Evolutionary conservation across 768 basidiomycete species (phyloP).

Genomic region (Baorangia bicolor): DNA sequence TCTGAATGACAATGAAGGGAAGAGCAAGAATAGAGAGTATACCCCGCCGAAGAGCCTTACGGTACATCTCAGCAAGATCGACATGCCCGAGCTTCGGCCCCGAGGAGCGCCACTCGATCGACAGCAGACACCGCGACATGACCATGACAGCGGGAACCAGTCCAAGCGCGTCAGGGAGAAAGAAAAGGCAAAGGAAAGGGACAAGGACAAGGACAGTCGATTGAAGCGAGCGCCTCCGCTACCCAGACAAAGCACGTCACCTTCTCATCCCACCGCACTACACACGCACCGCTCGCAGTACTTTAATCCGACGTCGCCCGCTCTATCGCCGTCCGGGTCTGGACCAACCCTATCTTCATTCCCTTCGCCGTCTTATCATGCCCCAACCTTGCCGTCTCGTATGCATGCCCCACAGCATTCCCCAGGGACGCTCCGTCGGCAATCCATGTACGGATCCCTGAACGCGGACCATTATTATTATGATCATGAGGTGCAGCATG

Average conservation of each 20-base stretch:
- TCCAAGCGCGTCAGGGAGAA: constrained; percentile 29
- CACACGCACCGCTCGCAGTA: constrained; percentile 22
- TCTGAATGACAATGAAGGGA: constrained; percentile 46
- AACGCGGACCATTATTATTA: constrained; percentile 1
- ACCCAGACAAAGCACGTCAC: constrained; percentile 2
- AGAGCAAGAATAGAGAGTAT: constrained; percentile 50
- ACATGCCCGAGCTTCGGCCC: constrained; percentile 72
- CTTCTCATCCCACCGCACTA: constrained; percentile 11
- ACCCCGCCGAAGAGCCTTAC: constrained; percentile 64
- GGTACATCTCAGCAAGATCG: constrained; percentile 82
- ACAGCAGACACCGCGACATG: not conserved
- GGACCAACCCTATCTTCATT: not conserved
- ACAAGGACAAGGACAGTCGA: constrained; percentile 4
- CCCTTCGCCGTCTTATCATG: not conserved
- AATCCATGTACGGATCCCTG: constrained; percentile 19
- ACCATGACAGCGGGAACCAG: constrained; percentile 1
- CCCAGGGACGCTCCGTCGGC: constrained; percentile 7
- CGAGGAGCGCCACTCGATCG: not conserved
- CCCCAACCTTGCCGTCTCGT: constrained; percentile 7
- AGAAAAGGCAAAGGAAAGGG: constrained; percentile 42
- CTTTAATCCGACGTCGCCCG: constrained; percentile 24
- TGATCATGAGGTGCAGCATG: not conserved
- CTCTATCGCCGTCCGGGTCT: constrained; percentile 31
- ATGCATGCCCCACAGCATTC: not conserved
- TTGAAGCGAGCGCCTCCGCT: not conserved